These are phyloP conservation scores for Trichoderma sp. DNA, from an alignment of 2,329 filamentous ascomycete genomes.

Conservation along the genomic window DNA sequence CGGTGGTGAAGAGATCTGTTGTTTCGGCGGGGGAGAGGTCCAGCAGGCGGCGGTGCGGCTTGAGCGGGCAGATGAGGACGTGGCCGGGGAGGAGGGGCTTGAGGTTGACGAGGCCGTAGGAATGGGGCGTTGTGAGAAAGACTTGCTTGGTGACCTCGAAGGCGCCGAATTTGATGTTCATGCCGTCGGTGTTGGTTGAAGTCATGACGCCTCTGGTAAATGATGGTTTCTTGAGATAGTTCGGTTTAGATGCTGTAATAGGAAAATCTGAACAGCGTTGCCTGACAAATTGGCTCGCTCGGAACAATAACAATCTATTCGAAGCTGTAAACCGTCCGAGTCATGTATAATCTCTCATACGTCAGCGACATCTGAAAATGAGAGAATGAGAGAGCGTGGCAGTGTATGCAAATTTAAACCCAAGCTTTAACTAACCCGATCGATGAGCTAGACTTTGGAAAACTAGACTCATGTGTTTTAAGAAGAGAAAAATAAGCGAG, in stretches of 20 bases:
- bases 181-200: conserved; percentile 34
- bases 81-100: conserved; percentile 94
- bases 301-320: background rate
- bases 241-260: background rate
- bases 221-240: background rate
- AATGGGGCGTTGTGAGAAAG: conserved; percentile 79
- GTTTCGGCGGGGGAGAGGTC: conserved; percentile 75
- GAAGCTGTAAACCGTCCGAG: background rate
- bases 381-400: background rate
- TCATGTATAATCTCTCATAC: background rate
- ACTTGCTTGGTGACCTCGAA: conserved; percentile 81
- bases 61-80: conserved; percentile 82
- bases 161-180: conserved; percentile 68
- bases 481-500: background rate
- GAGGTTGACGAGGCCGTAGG: conserved; percentile 91
- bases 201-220: conserved; percentile 38
- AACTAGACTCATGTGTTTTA: background rate
- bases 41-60: conserved; percentile 70
- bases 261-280: background rate
- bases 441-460: background rate
- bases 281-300: background rate
- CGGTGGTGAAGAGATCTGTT: conserved; percentile 81
- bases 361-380: background rate
- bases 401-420: background rate
- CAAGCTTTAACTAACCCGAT: background rate